Conservation (phyloP, 352 stramenopile genomes). For the Phytophthora idaei region DNA sequence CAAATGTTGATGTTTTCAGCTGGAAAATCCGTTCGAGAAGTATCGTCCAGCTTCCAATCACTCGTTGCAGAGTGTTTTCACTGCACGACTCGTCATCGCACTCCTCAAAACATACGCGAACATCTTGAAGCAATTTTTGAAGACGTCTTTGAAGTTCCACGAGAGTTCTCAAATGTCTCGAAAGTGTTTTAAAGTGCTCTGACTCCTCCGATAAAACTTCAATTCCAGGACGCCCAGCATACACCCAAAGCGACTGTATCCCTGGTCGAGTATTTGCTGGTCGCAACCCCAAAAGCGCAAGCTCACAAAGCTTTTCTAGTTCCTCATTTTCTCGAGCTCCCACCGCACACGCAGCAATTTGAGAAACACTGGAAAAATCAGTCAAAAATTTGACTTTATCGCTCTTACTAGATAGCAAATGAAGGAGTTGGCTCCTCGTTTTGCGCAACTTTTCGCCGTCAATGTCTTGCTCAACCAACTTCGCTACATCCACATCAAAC, state of each 20-base stretch:
- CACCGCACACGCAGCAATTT: constrained; percentile 5
- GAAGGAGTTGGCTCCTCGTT: constrained; percentile 19
- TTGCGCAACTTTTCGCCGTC: constrained; percentile 9
- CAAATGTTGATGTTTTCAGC: neutral
- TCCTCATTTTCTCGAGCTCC: neutral
- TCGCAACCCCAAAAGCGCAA: constrained; percentile 23
- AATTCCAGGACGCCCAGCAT: constrained; percentile 4
- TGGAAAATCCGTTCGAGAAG: constrained; percentile 17
- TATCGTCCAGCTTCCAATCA: constrained; percentile 6
- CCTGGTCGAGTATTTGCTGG: constrained; percentile 13
- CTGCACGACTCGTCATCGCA: constrained; percentile 1
- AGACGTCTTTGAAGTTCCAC: constrained; percentile 6
- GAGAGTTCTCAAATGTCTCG: constrained; percentile 12
- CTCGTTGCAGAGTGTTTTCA: neutral
- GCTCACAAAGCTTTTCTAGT: constrained; percentile 16
- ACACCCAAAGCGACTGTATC: constrained; percentile 21
- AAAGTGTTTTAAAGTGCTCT: neutral
- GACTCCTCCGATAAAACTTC: constrained; percentile 1
- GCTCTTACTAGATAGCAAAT: neutral
- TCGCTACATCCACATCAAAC: neutral
- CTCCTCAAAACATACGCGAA: constrained; percentile 4
- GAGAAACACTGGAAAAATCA: constrained; percentile 24
- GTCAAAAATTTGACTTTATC: constrained; percentile 7
- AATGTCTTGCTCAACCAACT: neutral
- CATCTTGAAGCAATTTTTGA: neutral